Evolutionary conservation across 2,329 filamentous ascomycete species (phyloP).

Genomic region (Paracorniculantispora psalliotae): DNA sequence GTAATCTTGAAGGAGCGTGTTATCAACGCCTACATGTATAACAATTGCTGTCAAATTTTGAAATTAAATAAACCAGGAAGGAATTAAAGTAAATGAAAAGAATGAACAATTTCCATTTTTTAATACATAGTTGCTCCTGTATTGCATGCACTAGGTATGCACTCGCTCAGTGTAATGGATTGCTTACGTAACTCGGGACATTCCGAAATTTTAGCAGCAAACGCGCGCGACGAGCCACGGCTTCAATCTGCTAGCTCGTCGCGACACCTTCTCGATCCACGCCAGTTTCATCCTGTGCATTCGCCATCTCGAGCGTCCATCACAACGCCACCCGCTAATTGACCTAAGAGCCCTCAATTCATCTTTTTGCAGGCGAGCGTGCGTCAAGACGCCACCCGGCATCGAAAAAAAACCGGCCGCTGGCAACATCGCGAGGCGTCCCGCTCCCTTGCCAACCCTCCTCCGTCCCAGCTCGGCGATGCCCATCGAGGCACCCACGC

Average conservation of each 20-base stretch:
- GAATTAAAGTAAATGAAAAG: neutral
- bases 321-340: neutral
- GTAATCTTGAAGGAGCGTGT: neutral
- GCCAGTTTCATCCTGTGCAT: conserved; percentile 4
- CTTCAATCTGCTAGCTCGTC: conserved; percentile 6
- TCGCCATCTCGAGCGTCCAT: neutral
- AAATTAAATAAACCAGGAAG: neutral
- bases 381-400: neutral
- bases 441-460: neutral
- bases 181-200: conserved; percentile 24
- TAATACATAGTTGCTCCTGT: neutral
- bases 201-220: conserved; percentile 19
- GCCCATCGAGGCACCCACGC: conserved; percentile 6
- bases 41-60: neutral
- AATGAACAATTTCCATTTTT: neutral
- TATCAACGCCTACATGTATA: neutral
- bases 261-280: conserved; percentile 12
- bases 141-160: no score
- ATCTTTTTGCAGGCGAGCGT: neutral
- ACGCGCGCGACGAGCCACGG: conserved; percentile 30
- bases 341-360: neutral
- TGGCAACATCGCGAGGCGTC: neutral
- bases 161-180: no score
- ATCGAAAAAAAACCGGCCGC: neutral
- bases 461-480: neutral